Evolutionary conservation across 345 rosid genomes (phyloP), one percentile per base, ranked within the genome.

Genomic region (Tarenaya hassleriana): DNA sequence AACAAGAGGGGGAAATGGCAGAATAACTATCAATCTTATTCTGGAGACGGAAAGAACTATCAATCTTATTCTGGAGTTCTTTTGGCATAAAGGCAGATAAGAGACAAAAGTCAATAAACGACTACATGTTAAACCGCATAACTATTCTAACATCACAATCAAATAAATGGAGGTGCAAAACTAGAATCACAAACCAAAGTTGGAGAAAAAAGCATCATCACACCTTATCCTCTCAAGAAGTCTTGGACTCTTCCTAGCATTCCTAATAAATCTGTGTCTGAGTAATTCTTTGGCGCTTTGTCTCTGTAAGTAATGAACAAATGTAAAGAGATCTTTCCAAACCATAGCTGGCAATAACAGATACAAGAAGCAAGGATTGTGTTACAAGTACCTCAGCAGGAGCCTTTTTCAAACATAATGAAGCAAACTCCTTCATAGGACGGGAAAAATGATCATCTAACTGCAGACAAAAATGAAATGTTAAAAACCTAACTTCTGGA

Each of bases 391-490:
- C 99, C 99, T 94, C n/a, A n/a, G 80, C 78, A 16, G 99, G 92
- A 48, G 76, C 67, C 72, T 94, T 94, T 79, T 86, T 94, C 71
- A 94, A 75, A 71, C 99, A 88, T 46, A 77, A 72, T 1, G 95
- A 78, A 69, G 83, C 99, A 80, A 94, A 88, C 58, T 94, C 99
- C 74, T 94, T 94, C 82, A 94, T 78, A 44, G 76, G 80, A 49
- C 97, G 95, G 56, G 99, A 86, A 79, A 94, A 94, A 77, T 94
- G 99, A 56, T 94, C 99, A 73, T 94, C 97, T 74, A 94, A 78
- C 99, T 94, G 97, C 66, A 39, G 61, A 70, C 46, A 51, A 67
- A 49, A 70, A 42, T 51, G 33, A 45, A 15, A 60, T 40, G 46
- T n/a, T 62, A 41, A 39, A 43, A 47, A 55, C 50, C 56, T 46